Conservation (phyloP, 2,329 filamentous ascomycete genomes). For the Drechslera avenae region DNA sequence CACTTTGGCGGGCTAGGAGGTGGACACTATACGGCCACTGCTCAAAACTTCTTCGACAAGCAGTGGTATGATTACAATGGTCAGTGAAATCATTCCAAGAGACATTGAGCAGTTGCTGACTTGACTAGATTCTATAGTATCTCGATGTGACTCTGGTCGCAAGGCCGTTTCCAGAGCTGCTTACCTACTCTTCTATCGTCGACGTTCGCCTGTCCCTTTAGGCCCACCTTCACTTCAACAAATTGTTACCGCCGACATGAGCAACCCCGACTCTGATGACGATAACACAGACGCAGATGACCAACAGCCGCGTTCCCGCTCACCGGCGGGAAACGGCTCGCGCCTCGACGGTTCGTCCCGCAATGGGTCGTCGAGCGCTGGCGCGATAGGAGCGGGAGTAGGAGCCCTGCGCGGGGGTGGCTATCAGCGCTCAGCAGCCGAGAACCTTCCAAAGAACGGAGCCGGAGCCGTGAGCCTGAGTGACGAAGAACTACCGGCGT, state of each 20-base stretch:
- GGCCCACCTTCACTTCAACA: constrained; percentile 77
- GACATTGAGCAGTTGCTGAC: background rate
- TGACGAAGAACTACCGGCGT: constrained; percentile 30
- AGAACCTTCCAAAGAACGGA: constrained; percentile 42
- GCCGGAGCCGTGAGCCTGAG: constrained; percentile 42
- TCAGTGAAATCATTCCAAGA: constrained; percentile 47
- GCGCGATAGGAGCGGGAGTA: constrained; percentile 72
- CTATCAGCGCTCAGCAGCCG: constrained; percentile 40
- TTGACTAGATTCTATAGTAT: constrained; percentile 73
- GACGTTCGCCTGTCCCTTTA: constrained; percentile 75
- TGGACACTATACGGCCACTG: constrained; percentile 94
- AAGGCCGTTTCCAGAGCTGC: constrained; percentile 75
- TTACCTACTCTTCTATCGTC: constrained; percentile 94
- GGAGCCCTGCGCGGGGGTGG: constrained; percentile 47
- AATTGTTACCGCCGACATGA: constrained; percentile 65
- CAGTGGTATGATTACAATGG: constrained; percentile 98
- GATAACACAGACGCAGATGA: constrained; percentile 47
- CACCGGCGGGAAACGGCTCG: constrained; percentile 78
- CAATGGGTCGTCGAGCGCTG: constrained; percentile 91
- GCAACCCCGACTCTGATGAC: constrained; percentile 51
- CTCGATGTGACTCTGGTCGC: constrained; percentile 63
- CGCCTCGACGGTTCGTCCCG: constrained; percentile 87
- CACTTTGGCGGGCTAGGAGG: constrained; percentile 93
- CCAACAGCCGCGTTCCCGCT: constrained; percentile 43
- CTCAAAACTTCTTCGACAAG: constrained; percentile 86